Evolutionary conservation across 148 eudicot genomes (phyloP).

Genomic region (Silene uniflora): DNA sequence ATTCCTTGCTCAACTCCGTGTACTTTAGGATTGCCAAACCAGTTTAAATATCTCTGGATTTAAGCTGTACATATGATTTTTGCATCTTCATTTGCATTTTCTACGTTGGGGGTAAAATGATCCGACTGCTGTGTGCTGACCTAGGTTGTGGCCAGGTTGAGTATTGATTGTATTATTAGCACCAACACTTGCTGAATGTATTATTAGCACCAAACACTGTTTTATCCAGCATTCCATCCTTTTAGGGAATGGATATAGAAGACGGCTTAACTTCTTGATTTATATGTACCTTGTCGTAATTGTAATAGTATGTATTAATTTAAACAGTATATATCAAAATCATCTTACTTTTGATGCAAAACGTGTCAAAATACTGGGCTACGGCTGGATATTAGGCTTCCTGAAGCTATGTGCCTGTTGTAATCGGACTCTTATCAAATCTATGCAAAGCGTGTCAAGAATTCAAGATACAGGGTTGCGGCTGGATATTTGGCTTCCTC

Average conservation of each 20-base stretch:
- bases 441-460: no score
- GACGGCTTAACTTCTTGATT: not conserved
- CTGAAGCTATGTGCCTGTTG: no score
- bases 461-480: no score
- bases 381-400: no score
- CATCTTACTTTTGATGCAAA: no score
- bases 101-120: not conserved
- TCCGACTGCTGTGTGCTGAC: not conserved
- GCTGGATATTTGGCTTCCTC: no score
- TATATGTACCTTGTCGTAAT: not conserved
- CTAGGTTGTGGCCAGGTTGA: not conserved
- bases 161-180: not conserved
- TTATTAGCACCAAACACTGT: not conserved
- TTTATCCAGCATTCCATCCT: not conserved
- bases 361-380: no score
- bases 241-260: not conserved
- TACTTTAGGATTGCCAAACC: slow-evolving; percentile 40
- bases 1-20: slow-evolving; percentile 87
- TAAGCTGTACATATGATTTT: not conserved
- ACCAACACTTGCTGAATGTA: not conserved
- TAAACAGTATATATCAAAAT: no score
- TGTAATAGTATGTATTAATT: no score
- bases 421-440: no score
- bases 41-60: not conserved
- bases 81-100: not conserved